These are phyloP conservation scores for Chalciporus pseudorubinellus DNA, from an alignment of 768 basidiomycete genomes.

Conservation along the genomic window DNA sequence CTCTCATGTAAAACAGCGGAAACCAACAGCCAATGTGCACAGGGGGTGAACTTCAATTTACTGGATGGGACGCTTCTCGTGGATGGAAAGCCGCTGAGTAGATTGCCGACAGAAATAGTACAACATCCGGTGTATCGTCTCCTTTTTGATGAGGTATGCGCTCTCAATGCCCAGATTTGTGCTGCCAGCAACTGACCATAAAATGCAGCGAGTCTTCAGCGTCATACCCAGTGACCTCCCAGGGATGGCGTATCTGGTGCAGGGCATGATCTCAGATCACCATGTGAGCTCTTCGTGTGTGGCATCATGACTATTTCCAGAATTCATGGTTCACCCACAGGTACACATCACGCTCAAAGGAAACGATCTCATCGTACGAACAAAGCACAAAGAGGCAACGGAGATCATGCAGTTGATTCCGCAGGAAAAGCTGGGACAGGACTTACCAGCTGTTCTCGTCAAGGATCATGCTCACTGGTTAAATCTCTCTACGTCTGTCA, in stretches of 20 bases:
- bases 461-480: conserved; percentile 20
- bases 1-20: conserved; percentile 12
- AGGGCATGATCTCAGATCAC: conserved; percentile 15
- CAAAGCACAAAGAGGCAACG: not conserved
- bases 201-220: conserved; percentile 9
- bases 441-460: conserved; percentile 19
- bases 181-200: not conserved
- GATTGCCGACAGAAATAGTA: conserved; percentile 18
- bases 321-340: not conserved
- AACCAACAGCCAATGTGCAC: not conserved
- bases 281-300: conserved; percentile 8
- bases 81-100: conserved; percentile 22
- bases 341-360: conserved; percentile 13
- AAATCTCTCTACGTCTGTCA: conserved; percentile 4
- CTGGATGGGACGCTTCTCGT: conserved; percentile 23
- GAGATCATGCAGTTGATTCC: conserved; percentile 15
- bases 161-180: not conserved
- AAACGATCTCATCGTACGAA: conserved; percentile 13
- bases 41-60: conserved; percentile 14
- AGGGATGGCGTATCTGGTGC: conserved; percentile 24
- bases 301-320: not conserved
- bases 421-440: conserved; percentile 6
- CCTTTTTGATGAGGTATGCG: conserved; percentile 10
- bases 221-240: conserved; percentile 19
- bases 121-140: not conserved